Evolutionary conservation across 441 rosid genomes (phyloP).

Genomic region (Pelargonium myrrhifolium): DNA sequence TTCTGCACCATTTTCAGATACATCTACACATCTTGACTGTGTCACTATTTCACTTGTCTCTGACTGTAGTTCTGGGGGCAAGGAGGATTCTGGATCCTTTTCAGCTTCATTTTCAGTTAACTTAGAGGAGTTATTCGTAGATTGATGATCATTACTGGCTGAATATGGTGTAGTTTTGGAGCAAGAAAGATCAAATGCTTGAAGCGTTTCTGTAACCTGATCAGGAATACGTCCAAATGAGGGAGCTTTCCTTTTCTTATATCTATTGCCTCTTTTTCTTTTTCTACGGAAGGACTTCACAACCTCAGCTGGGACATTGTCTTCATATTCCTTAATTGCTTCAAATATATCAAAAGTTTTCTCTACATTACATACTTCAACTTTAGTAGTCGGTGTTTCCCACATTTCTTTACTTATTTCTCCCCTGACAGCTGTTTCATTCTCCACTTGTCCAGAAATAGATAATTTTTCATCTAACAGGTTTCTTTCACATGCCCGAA

Average conservation of each 20-base stretch:
- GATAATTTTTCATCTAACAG: slow-evolving; percentile 35
- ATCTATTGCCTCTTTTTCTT: slow-evolving; percentile 39
- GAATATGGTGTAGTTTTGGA: slow-evolving; percentile 7
- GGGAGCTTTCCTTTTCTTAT: slow-evolving; percentile 24
- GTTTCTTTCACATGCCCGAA: slow-evolving; percentile 47
- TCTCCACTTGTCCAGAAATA: slow-evolving; percentile 32
- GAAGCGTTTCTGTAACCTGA: slow-evolving; percentile 23
- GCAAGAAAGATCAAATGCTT: slow-evolving; percentile 24
- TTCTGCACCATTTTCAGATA: slow-evolving; percentile 15
- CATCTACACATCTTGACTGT: slow-evolving; percentile 20
- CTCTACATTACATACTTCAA: slow-evolving; percentile 19
- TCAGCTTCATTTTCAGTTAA: slow-evolving; percentile 16
- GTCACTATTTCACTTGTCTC: slow-evolving; percentile 16
- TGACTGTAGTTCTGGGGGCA: slow-evolving; percentile 17
- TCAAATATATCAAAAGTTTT: slow-evolving; percentile 20
- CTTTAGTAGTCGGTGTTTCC: slow-evolving; percentile 1
- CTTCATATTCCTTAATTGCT: slow-evolving; percentile 17
- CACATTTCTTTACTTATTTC: slow-evolving; percentile 15
- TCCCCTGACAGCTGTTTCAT: slow-evolving; percentile 21
- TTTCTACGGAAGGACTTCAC: slow-evolving; percentile 22
- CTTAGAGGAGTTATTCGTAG: slow-evolving; percentile 19
- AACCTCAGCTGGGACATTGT: slow-evolving; percentile 19
- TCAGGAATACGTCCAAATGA: slow-evolving; percentile 17
- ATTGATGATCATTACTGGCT: slow-evolving; percentile 17
- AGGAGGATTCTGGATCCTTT: slow-evolving; percentile 20